A percentile compares a stretch with the other conserved stretches of the same genome.
Conservation (phyloP, 805 yeast species). For the Candida pini region DNA sequence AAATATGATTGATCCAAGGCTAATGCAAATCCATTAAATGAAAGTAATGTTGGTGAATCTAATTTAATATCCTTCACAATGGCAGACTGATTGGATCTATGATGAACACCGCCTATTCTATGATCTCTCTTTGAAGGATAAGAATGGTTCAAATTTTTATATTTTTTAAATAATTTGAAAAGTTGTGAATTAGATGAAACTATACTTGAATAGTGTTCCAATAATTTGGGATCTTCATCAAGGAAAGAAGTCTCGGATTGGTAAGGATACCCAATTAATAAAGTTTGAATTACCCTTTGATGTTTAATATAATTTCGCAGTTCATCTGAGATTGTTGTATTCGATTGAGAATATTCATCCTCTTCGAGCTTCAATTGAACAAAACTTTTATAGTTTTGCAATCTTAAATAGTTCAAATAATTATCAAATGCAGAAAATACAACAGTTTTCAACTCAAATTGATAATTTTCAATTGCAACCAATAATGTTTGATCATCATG, state of each 20-base stretch:
- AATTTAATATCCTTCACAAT: not conserved
- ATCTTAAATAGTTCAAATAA: conserved; percentile 10
- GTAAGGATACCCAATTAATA: conserved; percentile 23
- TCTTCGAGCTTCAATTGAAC: conserved; percentile 17
- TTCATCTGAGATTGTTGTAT: conserved; percentile 12
- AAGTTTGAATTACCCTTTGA: conserved; percentile 23
- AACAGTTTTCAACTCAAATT: conserved; percentile 15
- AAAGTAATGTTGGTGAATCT: not conserved
- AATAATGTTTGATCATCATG: conserved; percentile 27
- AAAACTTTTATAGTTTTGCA: conserved; percentile 19
- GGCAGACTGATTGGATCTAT: not conserved
- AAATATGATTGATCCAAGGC: conserved; percentile 20
- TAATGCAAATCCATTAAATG: not conserved
- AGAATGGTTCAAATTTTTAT: conserved; percentile 1
- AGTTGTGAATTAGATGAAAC: conserved; percentile 20
- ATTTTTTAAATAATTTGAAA: conserved; percentile 3
- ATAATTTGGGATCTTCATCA: conserved; percentile 12
- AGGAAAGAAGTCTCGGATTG: conserved; percentile 11
- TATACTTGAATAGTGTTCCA: conserved; percentile 15
- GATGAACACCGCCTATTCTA: not conserved
- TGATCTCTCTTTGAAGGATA: not conserved
- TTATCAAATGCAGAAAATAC: conserved; percentile 22
- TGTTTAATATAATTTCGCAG: conserved; percentile 19
- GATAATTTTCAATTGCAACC: conserved; percentile 17
- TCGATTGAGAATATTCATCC: conserved; percentile 13